A percentile compares a stretch with the other conserved stretches of the same genome.
These are phyloP conservation scores for Syncephalastrum sp. DNA, from an alignment of 371 early-diverging fungal genomes.

Conservation along the genomic window DNA sequence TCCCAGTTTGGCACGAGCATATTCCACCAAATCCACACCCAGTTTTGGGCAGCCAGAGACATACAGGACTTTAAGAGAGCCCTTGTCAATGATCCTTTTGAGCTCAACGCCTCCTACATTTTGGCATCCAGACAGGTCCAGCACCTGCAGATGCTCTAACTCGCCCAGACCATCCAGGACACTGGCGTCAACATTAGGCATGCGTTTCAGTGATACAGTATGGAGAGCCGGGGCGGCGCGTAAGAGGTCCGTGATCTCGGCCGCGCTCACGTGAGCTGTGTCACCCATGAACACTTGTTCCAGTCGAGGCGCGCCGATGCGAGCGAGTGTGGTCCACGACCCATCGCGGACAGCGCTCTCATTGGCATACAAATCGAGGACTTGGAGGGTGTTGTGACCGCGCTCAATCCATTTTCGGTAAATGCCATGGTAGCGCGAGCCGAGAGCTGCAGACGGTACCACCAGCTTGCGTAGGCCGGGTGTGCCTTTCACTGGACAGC, in stretches of 20 bases:
- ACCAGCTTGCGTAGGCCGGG: slow-evolving; percentile 3
- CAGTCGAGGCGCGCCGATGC: slow-evolving; percentile 3
- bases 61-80: slow-evolving; percentile 13
- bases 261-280: slow-evolving; percentile 4
- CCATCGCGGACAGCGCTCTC: slow-evolving; percentile 2
- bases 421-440: slow-evolving; percentile 5
- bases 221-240: slow-evolving; percentile 4
- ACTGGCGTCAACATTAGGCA: slow-evolving; percentile 16
- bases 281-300: slow-evolving; percentile 1
- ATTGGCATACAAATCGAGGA: slow-evolving; percentile 4
- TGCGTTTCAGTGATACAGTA: slow-evolving; percentile 1
- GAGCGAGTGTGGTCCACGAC: background rate
- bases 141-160: slow-evolving; percentile 1
- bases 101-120: slow-evolving; percentile 32
- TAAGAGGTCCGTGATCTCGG: slow-evolving; percentile 5
- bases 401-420: slow-evolving; percentile 2
- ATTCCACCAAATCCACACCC: slow-evolving; percentile 23
- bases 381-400: background rate
- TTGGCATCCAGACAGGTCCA: slow-evolving; percentile 28
- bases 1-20: slow-evolving; percentile 19
- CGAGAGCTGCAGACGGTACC: background rate
- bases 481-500: slow-evolving; percentile 3
- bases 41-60: slow-evolving; percentile 25
- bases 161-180: slow-evolving; percentile 15
- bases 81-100: slow-evolving; percentile 14